A percentile compares a stretch with the other conserved stretches of the same genome.
phyloP scores from a whole-genome alignment of 257 asterid genomes.

The Nicotiana obtusifolia region DNA sequence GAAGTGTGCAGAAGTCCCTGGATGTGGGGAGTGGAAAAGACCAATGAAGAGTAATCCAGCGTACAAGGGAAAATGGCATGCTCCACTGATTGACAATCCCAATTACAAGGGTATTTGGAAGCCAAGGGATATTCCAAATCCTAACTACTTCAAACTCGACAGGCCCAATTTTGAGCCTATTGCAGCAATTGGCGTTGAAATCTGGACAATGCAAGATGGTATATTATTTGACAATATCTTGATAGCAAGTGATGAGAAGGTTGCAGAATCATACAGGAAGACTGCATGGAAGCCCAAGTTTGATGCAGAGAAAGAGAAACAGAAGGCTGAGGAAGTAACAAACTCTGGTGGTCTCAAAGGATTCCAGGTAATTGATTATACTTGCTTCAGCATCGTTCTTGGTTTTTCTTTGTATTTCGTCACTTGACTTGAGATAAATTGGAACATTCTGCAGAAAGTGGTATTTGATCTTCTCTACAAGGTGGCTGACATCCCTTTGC shows the following conservation, averaged over 20 bases:
- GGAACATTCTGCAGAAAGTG: slow-evolving; percentile 45
- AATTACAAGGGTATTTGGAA: slow-evolving; percentile 92
- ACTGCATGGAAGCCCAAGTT: slow-evolving; percentile 79
- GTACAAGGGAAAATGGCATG: slow-evolving; percentile 88
- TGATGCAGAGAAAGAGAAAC: slow-evolving; percentile 71
- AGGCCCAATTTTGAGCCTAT: slow-evolving; percentile 84
- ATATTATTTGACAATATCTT: slow-evolving; percentile 75
- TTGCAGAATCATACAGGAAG: slow-evolving; percentile 56
- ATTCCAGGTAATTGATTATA: slow-evolving; percentile 49
- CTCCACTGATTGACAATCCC: slow-evolving; percentile 85
- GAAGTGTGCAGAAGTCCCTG: slow-evolving; percentile 70
- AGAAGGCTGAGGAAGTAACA: slow-evolving; percentile 56
- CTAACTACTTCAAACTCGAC: slow-evolving; percentile 73
- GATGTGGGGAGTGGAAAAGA: slow-evolving; percentile 96
- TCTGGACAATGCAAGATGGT: slow-evolving; percentile 98
- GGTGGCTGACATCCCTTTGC: slow-evolving; percentile 72
- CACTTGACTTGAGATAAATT: background rate
- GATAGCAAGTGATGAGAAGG: slow-evolving; percentile 58
- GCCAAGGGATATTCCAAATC: slow-evolving; percentile 77
- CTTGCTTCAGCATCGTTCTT: background rate
- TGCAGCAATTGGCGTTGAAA: slow-evolving; percentile 94
- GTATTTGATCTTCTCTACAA: slow-evolving; percentile 77
- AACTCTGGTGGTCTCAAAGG: slow-evolving; percentile 68
- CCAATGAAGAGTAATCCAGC: slow-evolving; percentile 84
- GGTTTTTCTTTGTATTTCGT: background rate